A percentile compares a stretch with the other conserved stretches of the same genome.
Evolutionary conservation across 345 rosid species (phyloP).

Genomic region (Salix purpurea): DNA sequence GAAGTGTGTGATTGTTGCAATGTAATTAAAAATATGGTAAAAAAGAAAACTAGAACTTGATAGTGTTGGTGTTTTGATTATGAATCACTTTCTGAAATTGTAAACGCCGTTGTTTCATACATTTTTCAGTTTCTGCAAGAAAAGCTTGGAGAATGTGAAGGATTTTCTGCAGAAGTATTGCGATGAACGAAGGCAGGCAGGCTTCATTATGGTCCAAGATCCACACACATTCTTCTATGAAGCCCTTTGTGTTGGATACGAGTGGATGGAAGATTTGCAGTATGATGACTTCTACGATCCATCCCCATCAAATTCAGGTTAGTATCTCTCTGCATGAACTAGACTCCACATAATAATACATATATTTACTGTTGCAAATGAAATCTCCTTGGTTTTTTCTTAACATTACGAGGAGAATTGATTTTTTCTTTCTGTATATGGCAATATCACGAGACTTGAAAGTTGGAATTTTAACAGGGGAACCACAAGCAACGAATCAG

Average conservation of each 20-base stretch:
- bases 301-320: constrained; percentile 24
- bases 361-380: background rate
- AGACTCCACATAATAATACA: background rate
- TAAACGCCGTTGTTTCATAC: background rate
- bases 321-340: background rate
- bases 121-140: constrained; percentile 35
- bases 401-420: background rate
- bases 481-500: constrained; percentile 2
- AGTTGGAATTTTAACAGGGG: constrained; percentile 10
- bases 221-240: constrained; percentile 46
- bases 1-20: background rate
- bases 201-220: constrained; percentile 39
- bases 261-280: constrained; percentile 9
- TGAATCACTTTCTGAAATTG: background rate
- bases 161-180: constrained; percentile 43
- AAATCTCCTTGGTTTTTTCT: background rate
- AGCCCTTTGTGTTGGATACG: constrained; percentile 36
- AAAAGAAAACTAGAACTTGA: background rate
- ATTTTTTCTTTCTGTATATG: background rate
- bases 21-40: background rate
- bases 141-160: constrained; percentile 38
- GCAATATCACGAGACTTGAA: background rate
- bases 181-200: constrained; percentile 28
- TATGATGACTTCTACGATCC: constrained; percentile 13
- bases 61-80: background rate